Evolutionary conservation across 495 filamentous ascomycete genomes (phyloP).

Genomic region (Neurospora sp.): DNA sequence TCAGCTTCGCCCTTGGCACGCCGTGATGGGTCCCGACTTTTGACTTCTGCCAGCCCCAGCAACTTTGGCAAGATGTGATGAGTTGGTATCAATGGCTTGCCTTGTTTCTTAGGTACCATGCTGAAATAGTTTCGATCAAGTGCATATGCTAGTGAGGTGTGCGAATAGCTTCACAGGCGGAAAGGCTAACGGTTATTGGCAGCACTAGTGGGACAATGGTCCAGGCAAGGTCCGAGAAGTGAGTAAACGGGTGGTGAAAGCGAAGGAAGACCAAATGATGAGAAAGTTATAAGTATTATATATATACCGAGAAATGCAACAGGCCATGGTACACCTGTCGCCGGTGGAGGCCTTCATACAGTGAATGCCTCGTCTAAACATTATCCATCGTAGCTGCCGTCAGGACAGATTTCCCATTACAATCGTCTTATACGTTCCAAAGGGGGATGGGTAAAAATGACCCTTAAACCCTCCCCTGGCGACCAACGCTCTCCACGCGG

Average conservation of each 20-base stretch:
- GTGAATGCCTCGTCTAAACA: background rate
- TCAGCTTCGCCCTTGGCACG: background rate
- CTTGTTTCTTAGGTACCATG: no score
- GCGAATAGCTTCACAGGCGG: background rate
- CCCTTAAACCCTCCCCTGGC: slow-evolving; percentile 5
- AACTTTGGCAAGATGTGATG: background rate
- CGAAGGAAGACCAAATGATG: background rate
- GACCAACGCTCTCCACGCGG: slow-evolving; percentile 42
- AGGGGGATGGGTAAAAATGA: background rate
- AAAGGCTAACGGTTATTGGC: background rate
- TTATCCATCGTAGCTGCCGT: background rate
- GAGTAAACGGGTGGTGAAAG: no score
- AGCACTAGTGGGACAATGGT: background rate
- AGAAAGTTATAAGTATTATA: background rate
- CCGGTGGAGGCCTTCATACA: background rate
- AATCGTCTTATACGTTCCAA: background rate
- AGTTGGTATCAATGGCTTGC: background rate
- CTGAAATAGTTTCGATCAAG: no score
- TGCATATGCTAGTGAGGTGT: background rate
- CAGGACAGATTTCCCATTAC: background rate
- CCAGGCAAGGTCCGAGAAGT: no score
- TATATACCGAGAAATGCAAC: background rate
- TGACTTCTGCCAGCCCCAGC: background rate
- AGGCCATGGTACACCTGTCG: background rate
- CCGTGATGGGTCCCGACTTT: background rate